These are phyloP conservation scores for Zygosaccharomyces siamensis DNA, from an alignment of 805 yeast species.

Conservation along the genomic window DNA sequence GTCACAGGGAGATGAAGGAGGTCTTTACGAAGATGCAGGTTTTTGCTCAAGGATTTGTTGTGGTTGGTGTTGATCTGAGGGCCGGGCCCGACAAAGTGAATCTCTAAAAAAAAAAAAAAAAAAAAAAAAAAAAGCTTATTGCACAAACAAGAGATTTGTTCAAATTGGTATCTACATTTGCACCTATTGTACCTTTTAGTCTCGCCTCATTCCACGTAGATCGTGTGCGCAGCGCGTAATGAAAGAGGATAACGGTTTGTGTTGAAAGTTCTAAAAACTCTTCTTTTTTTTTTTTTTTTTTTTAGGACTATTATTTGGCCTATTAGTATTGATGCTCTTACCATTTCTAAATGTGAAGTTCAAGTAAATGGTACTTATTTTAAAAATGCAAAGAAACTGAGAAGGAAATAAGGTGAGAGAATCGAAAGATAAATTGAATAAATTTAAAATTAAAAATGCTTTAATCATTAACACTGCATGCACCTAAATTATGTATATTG, in stretches of 20 bases:
- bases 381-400: neutral
- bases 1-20: constrained; percentile 8
- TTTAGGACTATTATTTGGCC: neutral
- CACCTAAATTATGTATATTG: constrained; percentile 4
- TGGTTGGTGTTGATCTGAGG: constrained; percentile 17
- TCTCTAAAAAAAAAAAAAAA: neutral
- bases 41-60: constrained; percentile 23
- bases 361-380: neutral
- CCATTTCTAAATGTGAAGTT: neutral
- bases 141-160: neutral
- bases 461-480: constrained; percentile 2
- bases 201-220: constrained; percentile 12
- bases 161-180: neutral
- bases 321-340: neutral
- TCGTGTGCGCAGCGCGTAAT: constrained; percentile 20
- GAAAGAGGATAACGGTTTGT: constrained; percentile 1
- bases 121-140: neutral
- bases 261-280: neutral
- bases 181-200: constrained; percentile 4
- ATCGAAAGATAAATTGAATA: neutral
- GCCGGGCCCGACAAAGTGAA: constrained; percentile 1
- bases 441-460: neutral
- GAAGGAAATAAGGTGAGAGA: neutral
- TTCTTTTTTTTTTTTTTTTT: constrained; percentile 7
- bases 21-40: constrained; percentile 11